Conservation (phyloP, 2,329 filamentous ascomycete genomes). For the Coniochaeta sp. region DNA sequence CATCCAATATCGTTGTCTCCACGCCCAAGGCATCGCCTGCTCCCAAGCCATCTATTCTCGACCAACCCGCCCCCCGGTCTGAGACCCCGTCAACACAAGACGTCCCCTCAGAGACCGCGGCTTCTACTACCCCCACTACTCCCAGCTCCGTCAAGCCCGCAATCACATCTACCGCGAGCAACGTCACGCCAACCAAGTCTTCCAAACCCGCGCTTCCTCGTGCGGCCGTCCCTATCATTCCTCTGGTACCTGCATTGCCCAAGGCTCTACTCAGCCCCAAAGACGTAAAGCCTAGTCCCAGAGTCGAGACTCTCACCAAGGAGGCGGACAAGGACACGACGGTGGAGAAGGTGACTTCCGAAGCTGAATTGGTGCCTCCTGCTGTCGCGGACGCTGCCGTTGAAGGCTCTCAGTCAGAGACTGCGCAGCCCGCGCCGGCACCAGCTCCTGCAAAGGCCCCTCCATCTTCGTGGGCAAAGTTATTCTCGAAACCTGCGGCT, state of each 20-base stretch:
- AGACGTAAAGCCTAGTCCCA: conserved; percentile 17
- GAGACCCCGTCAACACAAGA: conserved; percentile 24
- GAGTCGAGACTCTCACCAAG: conserved; percentile 8
- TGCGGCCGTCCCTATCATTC: conserved; percentile 31
- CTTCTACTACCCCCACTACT: conserved; percentile 27
- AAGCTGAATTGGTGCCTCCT: conserved; percentile 12
- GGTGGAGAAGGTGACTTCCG: conserved; percentile 6
- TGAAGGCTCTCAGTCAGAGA: conserved; percentile 11
- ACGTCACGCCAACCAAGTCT: conserved; percentile 18
- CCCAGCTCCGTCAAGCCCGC: conserved; percentile 22
- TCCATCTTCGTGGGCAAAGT: conserved; percentile 31
- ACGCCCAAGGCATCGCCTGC: conserved; percentile 12
- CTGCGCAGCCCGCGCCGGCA: conserved; percentile 18
- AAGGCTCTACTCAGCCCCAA: conserved; percentile 25
- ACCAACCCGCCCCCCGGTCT: conserved; percentile 14
- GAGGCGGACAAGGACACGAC: conserved; percentile 9
- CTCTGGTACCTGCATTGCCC: conserved; percentile 40
- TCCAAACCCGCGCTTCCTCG: conserved; percentile 23
- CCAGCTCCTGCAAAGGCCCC: conserved; percentile 20
- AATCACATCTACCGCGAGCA: conserved; percentile 14
- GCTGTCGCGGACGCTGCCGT: conserved; percentile 4
- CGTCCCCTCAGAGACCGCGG: conserved; percentile 21
- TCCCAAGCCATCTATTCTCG: conserved; percentile 5
- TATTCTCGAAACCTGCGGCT: conserved; percentile 24
- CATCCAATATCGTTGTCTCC: conserved; percentile 10